Evolutionary conservation across 768 basidiomycete species (phyloP).

Genomic region (Agrocybe praecox): DNA sequence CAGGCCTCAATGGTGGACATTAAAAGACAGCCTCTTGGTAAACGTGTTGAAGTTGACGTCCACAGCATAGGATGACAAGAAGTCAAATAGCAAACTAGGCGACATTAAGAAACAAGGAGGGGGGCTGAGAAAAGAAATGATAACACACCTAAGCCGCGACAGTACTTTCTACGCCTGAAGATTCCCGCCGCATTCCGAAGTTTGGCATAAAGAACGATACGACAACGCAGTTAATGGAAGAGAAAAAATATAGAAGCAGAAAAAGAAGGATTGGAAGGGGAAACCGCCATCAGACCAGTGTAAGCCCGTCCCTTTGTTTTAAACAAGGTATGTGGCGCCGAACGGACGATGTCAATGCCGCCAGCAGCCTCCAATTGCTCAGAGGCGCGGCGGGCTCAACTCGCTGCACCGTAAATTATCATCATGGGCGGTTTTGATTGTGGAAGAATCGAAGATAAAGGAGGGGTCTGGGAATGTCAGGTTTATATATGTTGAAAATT

Average conservation of each 20-base stretch:
- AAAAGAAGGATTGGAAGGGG: neutral
- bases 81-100: no score
- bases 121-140: no score
- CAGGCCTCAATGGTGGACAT: no score
- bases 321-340: constrained; percentile 64
- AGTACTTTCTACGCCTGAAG: no score
- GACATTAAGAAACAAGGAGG: no score
- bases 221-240: no score
- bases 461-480: constrained; percentile 7
- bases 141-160: no score
- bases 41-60: no score
- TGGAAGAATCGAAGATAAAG: constrained; percentile 42
- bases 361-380: constrained; percentile 30
- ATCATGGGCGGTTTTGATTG: constrained; percentile 52
- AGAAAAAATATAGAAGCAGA: neutral
- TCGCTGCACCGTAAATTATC: constrained; percentile 59
- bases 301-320: constrained; percentile 58
- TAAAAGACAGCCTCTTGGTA: no score
- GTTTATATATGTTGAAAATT: constrained; percentile 1
- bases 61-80: no score
- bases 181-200: no score
- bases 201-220: no score
- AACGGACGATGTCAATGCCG: constrained; percentile 65
- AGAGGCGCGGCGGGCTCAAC: constrained; percentile 49
- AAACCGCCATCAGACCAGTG: constrained; percentile 53